phyloP scores from a whole-genome alignment of 2,329 filamentous ascomycete species.

The Ceratocystis colombiana region DNA sequence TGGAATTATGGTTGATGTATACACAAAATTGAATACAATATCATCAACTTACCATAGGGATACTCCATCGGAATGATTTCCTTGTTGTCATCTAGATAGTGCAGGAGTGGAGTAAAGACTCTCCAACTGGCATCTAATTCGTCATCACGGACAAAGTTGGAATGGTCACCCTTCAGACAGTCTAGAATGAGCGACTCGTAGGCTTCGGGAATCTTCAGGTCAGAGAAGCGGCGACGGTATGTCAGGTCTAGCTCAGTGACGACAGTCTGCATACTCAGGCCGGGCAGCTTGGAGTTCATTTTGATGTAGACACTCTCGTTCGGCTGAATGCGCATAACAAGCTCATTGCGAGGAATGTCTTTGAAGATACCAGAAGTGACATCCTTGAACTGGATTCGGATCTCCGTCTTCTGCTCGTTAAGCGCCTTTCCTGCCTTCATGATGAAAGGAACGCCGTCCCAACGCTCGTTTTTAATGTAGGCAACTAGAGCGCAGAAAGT shows the following conservation, averaged over 20 bases:
- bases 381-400: conserved; percentile 98
- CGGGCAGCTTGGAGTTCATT: conserved; percentile 99
- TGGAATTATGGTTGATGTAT: conserved; percentile 26
- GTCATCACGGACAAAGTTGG: conserved; percentile 96
- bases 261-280: conserved; percentile 98
- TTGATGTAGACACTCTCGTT: conserved; percentile 99
- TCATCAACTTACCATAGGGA: conserved; percentile 69
- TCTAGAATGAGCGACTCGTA: conserved; percentile 97
- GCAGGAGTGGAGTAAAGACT: conserved; percentile 92
- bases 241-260: conserved; percentile 97
- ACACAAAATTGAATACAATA: not conserved
- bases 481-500: conserved; percentile 96
- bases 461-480: conserved; percentile 99
- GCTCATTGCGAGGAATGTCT: conserved; percentile 97
- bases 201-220: conserved; percentile 97
- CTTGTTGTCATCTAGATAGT: conserved; percentile 98
- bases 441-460: conserved; percentile 98
- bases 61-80: conserved; percentile 99
- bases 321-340: conserved; percentile 97
- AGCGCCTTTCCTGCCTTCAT: conserved; percentile 97
- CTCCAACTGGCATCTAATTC: conserved; percentile 97
- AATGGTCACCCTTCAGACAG: conserved; percentile 97
- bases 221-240: conserved; percentile 95
- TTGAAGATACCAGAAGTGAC: conserved; percentile 99
- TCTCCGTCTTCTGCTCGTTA: conserved; percentile 99